phyloP scores from a whole-genome alignment of 208 protist species.

The Trypanosoma theileri region DNA sequence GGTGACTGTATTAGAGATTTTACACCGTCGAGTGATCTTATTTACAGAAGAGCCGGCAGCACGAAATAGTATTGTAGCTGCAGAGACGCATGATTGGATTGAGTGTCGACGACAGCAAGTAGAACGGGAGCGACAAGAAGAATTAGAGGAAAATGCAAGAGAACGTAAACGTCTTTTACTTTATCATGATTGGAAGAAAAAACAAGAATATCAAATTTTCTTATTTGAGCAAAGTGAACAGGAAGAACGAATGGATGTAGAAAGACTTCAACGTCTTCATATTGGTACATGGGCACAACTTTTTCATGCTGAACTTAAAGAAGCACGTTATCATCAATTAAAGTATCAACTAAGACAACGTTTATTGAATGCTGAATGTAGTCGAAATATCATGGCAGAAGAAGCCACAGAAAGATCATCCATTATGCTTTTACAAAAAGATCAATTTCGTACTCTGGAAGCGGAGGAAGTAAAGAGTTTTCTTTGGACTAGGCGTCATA shows the following conservation, averaged over 20 bases:
- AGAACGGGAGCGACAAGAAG: slow-evolving; percentile 26
- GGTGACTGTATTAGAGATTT: slow-evolving; percentile 25
- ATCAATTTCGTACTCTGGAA: slow-evolving; percentile 29
- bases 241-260: slow-evolving; percentile 44
- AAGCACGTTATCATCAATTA: slow-evolving; percentile 34
- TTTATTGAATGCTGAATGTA: slow-evolving; percentile 20
- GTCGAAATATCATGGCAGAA: slow-evolving; percentile 20
- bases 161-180: slow-evolving; percentile 14
- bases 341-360: slow-evolving; percentile 33
- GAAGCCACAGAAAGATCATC: slow-evolving; percentile 30
- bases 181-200: slow-evolving; percentile 21
- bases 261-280: slow-evolving; percentile 39
- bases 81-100: slow-evolving; percentile 38
- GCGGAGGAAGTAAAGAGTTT: slow-evolving; percentile 36
- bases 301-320: slow-evolving; percentile 26
- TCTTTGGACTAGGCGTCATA: slow-evolving; percentile 24
- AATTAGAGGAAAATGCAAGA: not conserved
- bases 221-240: slow-evolving; percentile 37
- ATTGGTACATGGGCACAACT: slow-evolving; percentile 24
- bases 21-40: slow-evolving; percentile 31
- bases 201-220: slow-evolving; percentile 32
- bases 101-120: slow-evolving; percentile 24
- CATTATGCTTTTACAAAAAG: slow-evolving; percentile 37
- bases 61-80: slow-evolving; percentile 26
- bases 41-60: slow-evolving; percentile 31